Percentiles rank a stretch among this genome's conserved stretches.
Conservation (phyloP, 805 yeast genomes). For the Saccharomycopsis sp. region DNA sequence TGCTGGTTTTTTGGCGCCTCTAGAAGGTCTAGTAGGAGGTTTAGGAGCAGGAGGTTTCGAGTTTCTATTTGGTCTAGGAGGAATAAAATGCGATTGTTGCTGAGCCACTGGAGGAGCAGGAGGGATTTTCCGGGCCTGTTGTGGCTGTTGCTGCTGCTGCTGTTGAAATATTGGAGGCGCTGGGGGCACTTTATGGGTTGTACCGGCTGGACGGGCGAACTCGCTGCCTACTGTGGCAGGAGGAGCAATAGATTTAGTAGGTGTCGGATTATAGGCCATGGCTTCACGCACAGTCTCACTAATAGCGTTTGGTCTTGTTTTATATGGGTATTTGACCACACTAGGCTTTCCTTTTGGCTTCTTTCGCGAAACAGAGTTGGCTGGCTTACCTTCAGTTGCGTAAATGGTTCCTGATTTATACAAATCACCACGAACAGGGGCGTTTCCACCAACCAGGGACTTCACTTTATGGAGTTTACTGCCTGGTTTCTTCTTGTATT, state of each 20-base stretch:
- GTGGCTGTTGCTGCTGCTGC: conserved; percentile 16
- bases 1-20: conserved; percentile 28
- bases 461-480: conserved; percentile 60
- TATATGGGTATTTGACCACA: conserved; percentile 23
- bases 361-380: conserved; percentile 60
- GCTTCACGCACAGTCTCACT: conserved; percentile 17
- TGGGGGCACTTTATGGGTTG: conserved; percentile 25
- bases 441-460: conserved; percentile 50
- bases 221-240: conserved; percentile 19
- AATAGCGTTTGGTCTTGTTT: conserved; percentile 15
- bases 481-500: conserved; percentile 89
- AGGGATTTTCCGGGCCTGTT: conserved; percentile 12
- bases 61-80: conserved; percentile 16
- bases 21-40: conserved; percentile 22
- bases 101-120: conserved; percentile 20
- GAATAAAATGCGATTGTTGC: conserved; percentile 19
- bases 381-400: conserved; percentile 74
- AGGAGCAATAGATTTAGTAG: conserved; percentile 23
- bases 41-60: conserved; percentile 26
- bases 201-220: conserved; percentile 1
- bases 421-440: conserved; percentile 59
- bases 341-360: conserved; percentile 57
- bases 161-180: conserved; percentile 26
- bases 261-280: conserved; percentile 14
- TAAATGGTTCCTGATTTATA: conserved; percentile 87